phyloP scores from a whole-genome alignment of 768 basidiomycete genomes.

The Floccularia luteovirens region DNA sequence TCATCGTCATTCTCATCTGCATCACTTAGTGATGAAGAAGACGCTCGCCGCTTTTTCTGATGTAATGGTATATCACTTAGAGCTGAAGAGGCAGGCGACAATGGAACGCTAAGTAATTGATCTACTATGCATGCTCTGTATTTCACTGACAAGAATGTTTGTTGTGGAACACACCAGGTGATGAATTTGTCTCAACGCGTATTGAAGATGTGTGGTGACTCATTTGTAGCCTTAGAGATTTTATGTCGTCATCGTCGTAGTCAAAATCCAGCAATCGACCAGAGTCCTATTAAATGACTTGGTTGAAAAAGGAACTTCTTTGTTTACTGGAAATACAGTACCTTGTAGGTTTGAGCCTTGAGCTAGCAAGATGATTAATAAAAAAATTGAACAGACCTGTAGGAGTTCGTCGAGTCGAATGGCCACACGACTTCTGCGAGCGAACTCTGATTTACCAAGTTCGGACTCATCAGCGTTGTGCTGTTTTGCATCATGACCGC shows the following conservation, averaged over 20 bases:
- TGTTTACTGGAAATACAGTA: too few species aligned
- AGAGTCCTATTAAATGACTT: constrained; percentile 51
- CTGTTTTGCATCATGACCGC: constrained; percentile 56
- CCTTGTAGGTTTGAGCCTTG: too few species aligned
- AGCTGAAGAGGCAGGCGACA: constrained; percentile 41
- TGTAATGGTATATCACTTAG: constrained; percentile 40
- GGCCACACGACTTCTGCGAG: constrained; percentile 68
- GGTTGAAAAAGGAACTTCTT: too few species aligned
- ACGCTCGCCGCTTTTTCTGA: constrained; percentile 48
- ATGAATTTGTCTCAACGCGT: constrained; percentile 17
- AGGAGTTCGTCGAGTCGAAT: constrained; percentile 76
- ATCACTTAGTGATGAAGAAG: constrained; percentile 46
- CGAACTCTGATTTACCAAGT: constrained; percentile 56
- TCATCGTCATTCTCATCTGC: constrained; percentile 38
- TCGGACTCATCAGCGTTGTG: constrained; percentile 60
- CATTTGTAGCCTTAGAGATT: constrained; percentile 68
- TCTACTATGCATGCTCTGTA: constrained; percentile 17
- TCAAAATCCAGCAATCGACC: constrained; percentile 75
- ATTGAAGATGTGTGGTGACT: constrained; percentile 26
- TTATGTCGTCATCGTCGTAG: constrained; percentile 64
- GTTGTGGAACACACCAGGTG: constrained; percentile 35
- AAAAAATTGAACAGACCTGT: constrained; percentile 43
- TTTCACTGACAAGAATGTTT: constrained; percentile 1
- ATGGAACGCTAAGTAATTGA: constrained; percentile 21
- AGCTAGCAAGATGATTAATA: constrained; percentile 2